A percentile compares a stretch with the other conserved stretches of the same genome.
phyloP scores from a whole-genome alignment of 2,329 filamentous ascomycete genomes.

The Alternaria tenuissima region DNA sequence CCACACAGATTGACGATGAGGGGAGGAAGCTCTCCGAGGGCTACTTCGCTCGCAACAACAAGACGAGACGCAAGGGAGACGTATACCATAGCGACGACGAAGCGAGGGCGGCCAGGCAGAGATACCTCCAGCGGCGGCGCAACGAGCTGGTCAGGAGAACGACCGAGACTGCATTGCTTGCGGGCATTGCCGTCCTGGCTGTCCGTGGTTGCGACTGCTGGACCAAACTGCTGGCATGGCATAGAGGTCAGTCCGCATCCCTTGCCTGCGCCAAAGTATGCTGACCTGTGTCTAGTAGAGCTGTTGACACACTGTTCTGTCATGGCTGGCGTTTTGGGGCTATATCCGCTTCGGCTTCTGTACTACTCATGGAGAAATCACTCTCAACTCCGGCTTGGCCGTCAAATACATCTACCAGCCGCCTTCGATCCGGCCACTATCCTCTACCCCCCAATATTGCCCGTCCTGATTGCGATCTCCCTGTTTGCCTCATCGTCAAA shows the following conservation, averaged over 20 bases:
- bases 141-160: conserved; percentile 80
- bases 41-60: conserved; percentile 47
- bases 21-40: conserved; percentile 48
- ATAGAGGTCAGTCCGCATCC: conserved; percentile 45
- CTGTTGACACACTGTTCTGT: conserved; percentile 51
- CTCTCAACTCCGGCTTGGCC: conserved; percentile 45
- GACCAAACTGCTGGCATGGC: conserved; percentile 49
- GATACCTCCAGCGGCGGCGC: conserved; percentile 84
- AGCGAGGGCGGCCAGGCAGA: conserved; percentile 61
- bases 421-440: conserved; percentile 91
- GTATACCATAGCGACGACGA: conserved; percentile 43
- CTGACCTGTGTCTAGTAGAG: conserved; percentile 45
- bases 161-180: conserved; percentile 64
- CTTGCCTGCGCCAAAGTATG: not conserved
- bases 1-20: conserved; percentile 58
- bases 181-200: conserved; percentile 60
- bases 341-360: conserved; percentile 53
- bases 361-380: conserved; percentile 39
- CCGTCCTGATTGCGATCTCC: conserved; percentile 78
- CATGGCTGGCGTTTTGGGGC: conserved; percentile 38
- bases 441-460: conserved; percentile 82
- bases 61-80: conserved; percentile 23
- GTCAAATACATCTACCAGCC: conserved; percentile 70
- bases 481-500: conserved; percentile 69
- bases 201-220: conserved; percentile 51